Conservation (phyloP, 345 rosid genomes). For the Pugionium dolabratum region DNA sequence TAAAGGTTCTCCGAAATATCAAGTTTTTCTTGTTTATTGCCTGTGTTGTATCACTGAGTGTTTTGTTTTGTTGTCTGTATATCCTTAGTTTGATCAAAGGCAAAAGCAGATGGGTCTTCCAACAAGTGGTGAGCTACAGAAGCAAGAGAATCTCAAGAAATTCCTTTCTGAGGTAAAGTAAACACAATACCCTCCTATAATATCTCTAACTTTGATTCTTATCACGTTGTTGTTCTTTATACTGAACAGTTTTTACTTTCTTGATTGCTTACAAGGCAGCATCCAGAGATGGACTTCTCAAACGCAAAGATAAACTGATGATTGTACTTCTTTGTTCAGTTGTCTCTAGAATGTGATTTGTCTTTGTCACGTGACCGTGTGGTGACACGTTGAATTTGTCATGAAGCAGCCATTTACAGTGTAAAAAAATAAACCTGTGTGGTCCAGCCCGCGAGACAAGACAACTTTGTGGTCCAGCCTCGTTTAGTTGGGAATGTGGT, state of each 20-base stretch:
- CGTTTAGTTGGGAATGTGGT: constrained; percentile 38
- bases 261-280: constrained; percentile 54
- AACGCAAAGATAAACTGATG: constrained; percentile 67
- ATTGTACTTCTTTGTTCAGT: constrained; percentile 23
- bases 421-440: constrained; percentile 22
- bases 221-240: not conserved
- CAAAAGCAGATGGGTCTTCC: constrained; percentile 97
- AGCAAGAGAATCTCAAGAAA: constrained; percentile 88
- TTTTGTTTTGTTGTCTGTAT: not conserved
- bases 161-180: constrained; percentile 60
- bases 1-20: no score
- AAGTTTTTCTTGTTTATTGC: no score
- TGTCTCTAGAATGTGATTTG: constrained; percentile 9
- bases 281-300: constrained; percentile 98
- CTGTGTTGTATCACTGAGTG: no score
- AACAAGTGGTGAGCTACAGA: constrained; percentile 87
- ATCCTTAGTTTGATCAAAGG: constrained; percentile 97
- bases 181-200: not conserved
- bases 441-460: constrained; percentile 22
- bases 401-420: constrained; percentile 30
- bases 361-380: constrained; percentile 33
- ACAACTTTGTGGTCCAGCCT: constrained; percentile 36
- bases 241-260: constrained; percentile 5
- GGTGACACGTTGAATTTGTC: constrained; percentile 18
- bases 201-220: not conserved